Evolutionary conservation across 169 alveolate genomes (phyloP).

Genomic region (Babesia sp.): DNA sequence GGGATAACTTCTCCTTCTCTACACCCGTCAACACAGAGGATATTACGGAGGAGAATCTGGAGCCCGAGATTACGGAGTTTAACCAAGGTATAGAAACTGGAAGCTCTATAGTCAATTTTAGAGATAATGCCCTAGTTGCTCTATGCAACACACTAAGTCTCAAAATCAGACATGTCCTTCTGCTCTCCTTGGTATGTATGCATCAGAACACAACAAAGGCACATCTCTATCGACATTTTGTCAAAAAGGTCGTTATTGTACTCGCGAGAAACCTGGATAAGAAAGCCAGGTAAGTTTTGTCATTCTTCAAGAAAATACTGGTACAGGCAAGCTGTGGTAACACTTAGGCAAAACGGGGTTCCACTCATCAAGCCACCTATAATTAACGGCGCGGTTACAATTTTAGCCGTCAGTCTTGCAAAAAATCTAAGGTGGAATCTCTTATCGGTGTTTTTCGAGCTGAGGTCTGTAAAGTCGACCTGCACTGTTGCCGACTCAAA

Average conservation of each 20-base stretch:
- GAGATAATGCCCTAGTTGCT: not conserved
- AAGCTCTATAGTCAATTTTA: not conserved
- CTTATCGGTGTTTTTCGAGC: not conserved
- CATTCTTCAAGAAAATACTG: not conserved
- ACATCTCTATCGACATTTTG: constrained; percentile 4
- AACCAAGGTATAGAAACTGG: not conserved
- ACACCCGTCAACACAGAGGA: not conserved
- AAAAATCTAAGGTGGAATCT: not conserved
- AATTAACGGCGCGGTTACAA: not conserved
- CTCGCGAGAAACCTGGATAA: constrained; percentile 1
- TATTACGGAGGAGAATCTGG: not conserved
- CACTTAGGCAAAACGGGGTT: constrained; percentile 9
- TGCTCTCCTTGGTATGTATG: constrained; percentile 6
- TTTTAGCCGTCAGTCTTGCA: not conserved
- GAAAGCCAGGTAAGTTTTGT: constrained; percentile 7
- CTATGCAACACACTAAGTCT: constrained; percentile 11
- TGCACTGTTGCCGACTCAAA: too few relatives aligned
- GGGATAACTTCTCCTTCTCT: constrained; percentile 21
- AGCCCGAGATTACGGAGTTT: not conserved
- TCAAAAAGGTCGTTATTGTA: not conserved
- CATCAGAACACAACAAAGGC: constrained; percentile 2
- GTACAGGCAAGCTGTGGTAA: constrained; percentile 6
- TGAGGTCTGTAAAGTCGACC: not conserved
- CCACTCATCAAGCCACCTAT: not conserved
- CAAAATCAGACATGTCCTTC: constrained; percentile 14